Percentiles rank a stretch among this genome's conserved stretches.
phyloP scores from a whole-genome alignment of 2,329 filamentous ascomycete genomes.

The Trichoderma semiorbis region DNA sequence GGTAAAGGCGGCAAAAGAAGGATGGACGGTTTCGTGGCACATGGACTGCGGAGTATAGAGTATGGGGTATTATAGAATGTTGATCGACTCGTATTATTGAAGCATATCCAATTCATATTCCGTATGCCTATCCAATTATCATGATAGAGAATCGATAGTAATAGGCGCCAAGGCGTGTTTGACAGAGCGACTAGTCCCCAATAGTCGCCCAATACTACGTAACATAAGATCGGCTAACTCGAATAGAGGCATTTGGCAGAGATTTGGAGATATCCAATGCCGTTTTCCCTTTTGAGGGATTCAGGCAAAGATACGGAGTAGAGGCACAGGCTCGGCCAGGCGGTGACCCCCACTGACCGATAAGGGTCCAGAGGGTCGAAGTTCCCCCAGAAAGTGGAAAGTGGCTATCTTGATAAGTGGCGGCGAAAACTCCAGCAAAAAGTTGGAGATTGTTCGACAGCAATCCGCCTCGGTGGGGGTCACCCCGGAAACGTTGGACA shows the following conservation, averaged over 20 bases:
- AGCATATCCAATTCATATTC: no score
- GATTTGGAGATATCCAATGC: background rate
- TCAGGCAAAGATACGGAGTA: background rate
- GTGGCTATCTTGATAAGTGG: background rate
- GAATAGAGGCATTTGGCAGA: background rate
- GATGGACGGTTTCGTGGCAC: background rate
- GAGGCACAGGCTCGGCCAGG: background rate
- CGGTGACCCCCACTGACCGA: constrained; percentile 3
- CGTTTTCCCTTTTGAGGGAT: background rate
- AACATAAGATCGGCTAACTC: background rate
- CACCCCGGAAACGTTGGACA: constrained; percentile 18
- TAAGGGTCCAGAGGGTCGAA: background rate
- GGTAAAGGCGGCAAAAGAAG: background rate
- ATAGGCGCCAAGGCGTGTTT: background rate
- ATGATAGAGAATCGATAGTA: background rate
- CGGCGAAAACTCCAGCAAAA: background rate
- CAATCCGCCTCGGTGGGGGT: constrained; percentile 19
- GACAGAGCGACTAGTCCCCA: background rate
- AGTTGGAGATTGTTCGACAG: background rate
- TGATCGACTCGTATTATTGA: background rate
- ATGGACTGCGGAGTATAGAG: background rate
- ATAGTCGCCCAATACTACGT: background rate
- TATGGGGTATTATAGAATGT: background rate
- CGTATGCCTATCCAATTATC: background rate
- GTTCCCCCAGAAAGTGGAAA: background rate